Base-by-base conservation (phyloP, 2,329 filamentous ascomycete genomes). In the Seiridium cupressi region DNA sequence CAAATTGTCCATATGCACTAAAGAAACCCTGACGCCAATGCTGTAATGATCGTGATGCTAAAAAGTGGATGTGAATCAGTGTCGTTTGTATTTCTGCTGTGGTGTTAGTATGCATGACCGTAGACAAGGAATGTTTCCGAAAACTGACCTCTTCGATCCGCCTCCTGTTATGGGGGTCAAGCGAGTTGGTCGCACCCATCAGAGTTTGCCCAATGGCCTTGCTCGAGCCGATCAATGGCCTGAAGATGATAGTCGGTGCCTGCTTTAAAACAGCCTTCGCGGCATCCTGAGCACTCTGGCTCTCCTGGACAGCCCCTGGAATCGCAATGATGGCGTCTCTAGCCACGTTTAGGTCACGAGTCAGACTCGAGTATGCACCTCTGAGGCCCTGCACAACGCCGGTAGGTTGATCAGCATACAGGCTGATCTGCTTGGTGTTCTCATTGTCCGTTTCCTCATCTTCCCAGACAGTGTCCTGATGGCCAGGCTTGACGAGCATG, bases 321-420 rank as follows among this genome's bases (percentile, higher is more conserved):
- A 99, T 92, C 1, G 94, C 95, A 68, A 99, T 94, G 60, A 99
- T 92, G 8, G 94, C 95, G 75, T 99, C 93, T 60, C 89, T 83
- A 0, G 95, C 92, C 49, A 93, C 81, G 44, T 94, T 83, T n/a
- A 99, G 80, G 73, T 99, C 96, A 40, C 93, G 86, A 62, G 93
- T 88, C 35, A 99, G 81, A 57, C 93, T 91, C 35, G 88, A 81
- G 68, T 93, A 94, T 3, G 93, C 95, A 10, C 91, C 91, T 3
- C 90, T 84, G 13, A 99, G 79, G 3, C 95, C 95, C 67, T 96
- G 91, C 3, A 94, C 82, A 3, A 99, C 90, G 1, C 92, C 92
- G 2, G 95, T 86, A 0, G 96, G 96, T 71, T 98, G 95, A 67
- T 98, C 91, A 0, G 96, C 95, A 70, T 99, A 99, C 2, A 94